A percentile compares a stretch with the other conserved stretches of the same genome.
Evolutionary conservation across 192 early-diverging fungal genomes (phyloP).

Genomic region (Coemansia erecta): DNA sequence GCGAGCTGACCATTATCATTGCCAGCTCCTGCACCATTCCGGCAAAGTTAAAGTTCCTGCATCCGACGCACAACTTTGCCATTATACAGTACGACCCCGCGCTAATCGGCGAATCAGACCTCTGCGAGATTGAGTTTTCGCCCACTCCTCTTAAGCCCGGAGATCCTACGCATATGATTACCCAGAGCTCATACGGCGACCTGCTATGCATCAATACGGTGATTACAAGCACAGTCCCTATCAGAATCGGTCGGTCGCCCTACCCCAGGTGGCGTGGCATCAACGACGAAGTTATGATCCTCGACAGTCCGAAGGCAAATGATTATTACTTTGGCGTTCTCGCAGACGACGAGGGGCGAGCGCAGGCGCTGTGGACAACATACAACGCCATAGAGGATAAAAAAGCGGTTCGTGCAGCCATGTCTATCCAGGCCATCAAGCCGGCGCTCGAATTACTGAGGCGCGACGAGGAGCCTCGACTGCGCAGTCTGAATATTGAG

Average conservation of each 20-base stretch:
- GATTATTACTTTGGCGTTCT: slow-evolving; percentile 37
- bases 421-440: slow-evolving; percentile 53
- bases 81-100: slow-evolving; percentile 78
- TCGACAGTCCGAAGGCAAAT: slow-evolving; percentile 29
- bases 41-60: slow-evolving; percentile 74
- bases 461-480: slow-evolving; percentile 49
- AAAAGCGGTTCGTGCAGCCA: slow-evolving; percentile 54
- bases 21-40: slow-evolving; percentile 88
- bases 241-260: slow-evolving; percentile 34
- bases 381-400: slow-evolving; percentile 34
- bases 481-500: slow-evolving; percentile 63
- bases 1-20: slow-evolving; percentile 80
- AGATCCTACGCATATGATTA: slow-evolving; percentile 58
- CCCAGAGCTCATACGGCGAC: slow-evolving; percentile 55
- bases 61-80: slow-evolving; percentile 87
- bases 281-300: slow-evolving; percentile 33
- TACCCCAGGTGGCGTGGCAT: slow-evolving; percentile 42
- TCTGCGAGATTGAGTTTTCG: slow-evolving; percentile 62
- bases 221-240: slow-evolving; percentile 60
- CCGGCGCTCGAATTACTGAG: slow-evolving; percentile 55
- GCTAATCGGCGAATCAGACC: slow-evolving; percentile 72
- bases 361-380: slow-evolving; percentile 38
- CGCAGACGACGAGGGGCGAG: slow-evolving; percentile 34
- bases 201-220: slow-evolving; percentile 62
- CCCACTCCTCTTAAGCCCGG: slow-evolving; percentile 62